These are phyloP conservation scores for Sporothrix phasma DNA, from an alignment of 2,329 filamentous ascomycete species.

Conservation along the genomic window DNA sequence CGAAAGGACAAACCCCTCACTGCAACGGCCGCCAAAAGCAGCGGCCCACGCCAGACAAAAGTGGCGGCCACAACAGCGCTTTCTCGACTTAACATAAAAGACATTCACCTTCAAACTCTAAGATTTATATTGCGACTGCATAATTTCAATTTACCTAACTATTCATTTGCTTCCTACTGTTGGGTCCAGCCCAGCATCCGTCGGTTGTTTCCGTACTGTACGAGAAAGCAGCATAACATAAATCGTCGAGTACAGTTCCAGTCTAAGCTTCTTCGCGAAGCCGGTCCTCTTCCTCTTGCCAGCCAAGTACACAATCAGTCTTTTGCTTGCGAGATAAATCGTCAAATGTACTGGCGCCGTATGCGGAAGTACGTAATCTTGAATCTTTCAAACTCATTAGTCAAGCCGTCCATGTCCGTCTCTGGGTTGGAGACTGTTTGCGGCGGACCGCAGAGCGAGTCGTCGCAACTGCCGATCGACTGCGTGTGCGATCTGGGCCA, in stretches of 20 bases:
- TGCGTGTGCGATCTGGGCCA: not conserved
- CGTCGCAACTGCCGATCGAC: not conserved
- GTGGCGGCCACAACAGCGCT: constrained; percentile 6
- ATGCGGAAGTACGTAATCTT: not conserved
- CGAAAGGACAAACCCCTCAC: not conserved
- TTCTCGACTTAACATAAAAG: not conserved
- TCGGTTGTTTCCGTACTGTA: not conserved
- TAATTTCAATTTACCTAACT: not conserved
- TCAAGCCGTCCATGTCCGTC: not conserved
- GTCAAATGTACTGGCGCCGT: not conserved
- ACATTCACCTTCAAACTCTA: no score
- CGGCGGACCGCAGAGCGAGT: not conserved
- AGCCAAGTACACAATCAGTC: not conserved
- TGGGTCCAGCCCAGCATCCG: not conserved
- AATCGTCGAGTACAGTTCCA: not conserved
- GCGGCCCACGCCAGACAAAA: constrained; percentile 1
- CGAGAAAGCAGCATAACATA: not conserved
- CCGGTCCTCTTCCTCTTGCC: not conserved
- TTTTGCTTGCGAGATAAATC: not conserved
- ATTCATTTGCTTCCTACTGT: not conserved
- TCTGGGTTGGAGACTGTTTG: not conserved
- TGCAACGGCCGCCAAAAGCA: not conserved
- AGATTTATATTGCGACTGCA: not conserved
- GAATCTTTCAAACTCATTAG: not conserved
- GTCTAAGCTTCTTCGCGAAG: not conserved